phyloP scores from a whole-genome alignment of 2,329 filamentous ascomycete species.

The Botrytis cinerea region DNA sequence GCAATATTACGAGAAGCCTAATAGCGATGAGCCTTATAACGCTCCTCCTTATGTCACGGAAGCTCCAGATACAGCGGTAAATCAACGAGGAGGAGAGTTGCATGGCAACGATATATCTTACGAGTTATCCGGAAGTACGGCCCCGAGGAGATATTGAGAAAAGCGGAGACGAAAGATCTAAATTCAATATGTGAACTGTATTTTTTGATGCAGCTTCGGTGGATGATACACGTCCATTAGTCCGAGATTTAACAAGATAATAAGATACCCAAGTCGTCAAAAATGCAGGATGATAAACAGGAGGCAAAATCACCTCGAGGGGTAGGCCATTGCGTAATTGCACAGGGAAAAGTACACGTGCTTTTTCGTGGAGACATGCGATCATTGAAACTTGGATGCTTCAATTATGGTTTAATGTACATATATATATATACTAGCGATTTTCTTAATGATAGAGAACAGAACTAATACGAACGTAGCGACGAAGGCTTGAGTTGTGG shows the following conservation, averaged over 20 bases:
- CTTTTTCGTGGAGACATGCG: background rate
- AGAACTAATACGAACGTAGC: background rate
- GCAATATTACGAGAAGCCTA: background rate
- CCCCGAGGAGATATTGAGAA: background rate
- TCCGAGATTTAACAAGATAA: too few relatives aligned
- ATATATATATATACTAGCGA: background rate
- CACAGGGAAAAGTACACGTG: background rate
- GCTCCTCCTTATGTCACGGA: background rate
- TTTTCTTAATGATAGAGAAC: background rate
- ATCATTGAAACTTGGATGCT: background rate
- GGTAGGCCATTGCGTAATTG: background rate
- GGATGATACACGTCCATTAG: accelerated
- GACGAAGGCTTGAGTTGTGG: background rate
- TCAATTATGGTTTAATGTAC: background rate
- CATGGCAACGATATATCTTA: constrained; percentile 1
- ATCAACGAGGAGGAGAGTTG: background rate
- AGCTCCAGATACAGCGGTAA: background rate
- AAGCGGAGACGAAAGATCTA: background rate
- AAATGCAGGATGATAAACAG: background rate
- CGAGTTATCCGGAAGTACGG: background rate
- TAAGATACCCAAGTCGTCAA: background rate
- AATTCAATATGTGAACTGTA: background rate
- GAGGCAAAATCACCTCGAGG: background rate
- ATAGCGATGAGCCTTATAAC: background rate
- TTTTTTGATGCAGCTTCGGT: background rate